phyloP scores from a whole-genome alignment of 1,284 basidiomycete genomes.

The Entoloma clypeatum region DNA sequence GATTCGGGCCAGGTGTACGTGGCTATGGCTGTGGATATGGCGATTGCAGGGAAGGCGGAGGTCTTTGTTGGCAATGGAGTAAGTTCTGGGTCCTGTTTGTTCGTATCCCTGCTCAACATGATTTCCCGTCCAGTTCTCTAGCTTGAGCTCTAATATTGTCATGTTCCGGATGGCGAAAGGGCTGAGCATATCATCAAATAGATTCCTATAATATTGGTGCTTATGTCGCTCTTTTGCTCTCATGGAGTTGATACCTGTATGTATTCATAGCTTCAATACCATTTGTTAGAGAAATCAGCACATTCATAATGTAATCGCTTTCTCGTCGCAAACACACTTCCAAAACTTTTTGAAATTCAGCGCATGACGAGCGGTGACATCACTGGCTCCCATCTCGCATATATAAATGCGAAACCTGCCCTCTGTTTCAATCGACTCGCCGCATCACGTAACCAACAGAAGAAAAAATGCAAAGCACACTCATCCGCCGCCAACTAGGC shows the following conservation, averaged over 20 bases:
- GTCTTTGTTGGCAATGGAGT: slow-evolving; percentile 79
- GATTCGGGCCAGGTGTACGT: slow-evolving; percentile 50
- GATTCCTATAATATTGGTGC: slow-evolving; percentile 37
- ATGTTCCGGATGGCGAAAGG: slow-evolving; percentile 51
- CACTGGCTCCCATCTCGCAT: slow-evolving; percentile 1
- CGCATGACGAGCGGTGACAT: slow-evolving; percentile 19
- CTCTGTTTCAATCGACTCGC: slow-evolving; percentile 1
- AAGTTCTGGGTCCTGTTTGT: slow-evolving; percentile 26
- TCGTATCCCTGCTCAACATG: background rate
- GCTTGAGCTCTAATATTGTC: slow-evolving; percentile 50
- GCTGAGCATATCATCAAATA: slow-evolving; percentile 32
- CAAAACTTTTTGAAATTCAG: slow-evolving; percentile 4
- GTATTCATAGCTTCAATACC: slow-evolving; percentile 6
- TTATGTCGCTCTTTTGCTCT: slow-evolving; percentile 5
- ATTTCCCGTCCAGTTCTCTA: slow-evolving; percentile 46
- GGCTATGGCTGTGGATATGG: slow-evolving; percentile 66
- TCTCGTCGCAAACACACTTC: background rate
- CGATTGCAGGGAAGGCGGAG: slow-evolving; percentile 61
- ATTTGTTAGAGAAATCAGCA: background rate
- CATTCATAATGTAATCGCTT: background rate
- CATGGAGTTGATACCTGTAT: no score
- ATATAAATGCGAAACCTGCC: slow-evolving; percentile 7
- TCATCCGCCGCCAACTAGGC: slow-evolving; percentile 13
- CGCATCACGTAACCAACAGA: background rate
- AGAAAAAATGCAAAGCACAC: slow-evolving; percentile 14